Base-by-base conservation (phyloP, 495 filamentous ascomycete genomes). In the Lophiotrema nucula region DNA sequence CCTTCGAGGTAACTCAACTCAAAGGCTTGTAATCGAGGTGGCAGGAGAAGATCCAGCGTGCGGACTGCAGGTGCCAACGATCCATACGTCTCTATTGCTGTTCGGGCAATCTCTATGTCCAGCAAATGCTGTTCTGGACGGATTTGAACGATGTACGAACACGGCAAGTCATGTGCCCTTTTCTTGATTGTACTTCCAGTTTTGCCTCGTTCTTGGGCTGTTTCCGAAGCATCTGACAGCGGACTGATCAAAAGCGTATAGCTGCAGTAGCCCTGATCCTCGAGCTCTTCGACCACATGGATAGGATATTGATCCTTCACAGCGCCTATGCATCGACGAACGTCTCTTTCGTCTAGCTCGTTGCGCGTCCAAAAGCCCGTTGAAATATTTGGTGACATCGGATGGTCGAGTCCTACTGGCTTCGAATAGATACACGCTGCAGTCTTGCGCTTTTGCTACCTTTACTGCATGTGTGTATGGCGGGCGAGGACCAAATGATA, bases 211-310 rank as follows among this genome's bases (percentile, higher is more conserved):
- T 35, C 31, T 8, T 35, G 8, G 8, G 8, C 31, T 35, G 31
- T 35, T 35, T 15, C 31, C 31, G 15, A 35, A 8, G 31, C 31
- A 8, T 8, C 8, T 8, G 31, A 8, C 8, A 8, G 31, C 15
- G 15, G 31, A 35, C 15, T 8, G 13, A 78, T 67, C 26, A 69
- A 68, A 5, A 82, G 37, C 0, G 80, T 81, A 57, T 74, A 74
- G 19, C 79, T 82, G 56, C 81, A 83, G 62, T 76, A 78, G 33
- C 80, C 81, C 51, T 82, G 81, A 2, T 60, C 22, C n/a, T 18
- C 24, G 2, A 24, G 45, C 44, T 54, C 44, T 16, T 49, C 16
- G 2, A 60, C 44, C 21, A 4, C 37, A 28, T 37, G 13, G 2
- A 22, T 23, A 4, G 41, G 42, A 43, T 54, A 60, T 8, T 44